Evolutionary conservation across 495 filamentous ascomycete genomes (phyloP), one percentile per base, ranked within the genome.

Genomic region (Podospora pseudocomata): DNA sequence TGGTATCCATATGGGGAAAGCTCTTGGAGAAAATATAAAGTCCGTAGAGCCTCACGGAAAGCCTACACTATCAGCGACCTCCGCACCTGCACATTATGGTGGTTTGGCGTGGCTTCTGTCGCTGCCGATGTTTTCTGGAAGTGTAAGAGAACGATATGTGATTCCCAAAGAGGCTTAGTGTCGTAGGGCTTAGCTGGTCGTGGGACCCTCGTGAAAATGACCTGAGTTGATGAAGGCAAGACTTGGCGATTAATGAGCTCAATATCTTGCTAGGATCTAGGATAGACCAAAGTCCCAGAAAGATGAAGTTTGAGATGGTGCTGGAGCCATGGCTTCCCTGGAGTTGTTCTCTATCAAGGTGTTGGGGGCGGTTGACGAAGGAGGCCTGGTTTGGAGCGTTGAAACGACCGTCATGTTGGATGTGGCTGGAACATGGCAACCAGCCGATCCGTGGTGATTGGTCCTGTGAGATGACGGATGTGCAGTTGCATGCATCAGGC

Each of bases 171-270:
- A 58, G 55, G 55, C n/a, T 20, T 58, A 58, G 55, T 18, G n/a
- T n/a, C n/a, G 55, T 58, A 58, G 55, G 55, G 55, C 55, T 58
- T 58, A 58, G 55, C 23, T 58, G 55, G n/a, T 58, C 55, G n/a
- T 26, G 19, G 23, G n/a, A 58, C 55, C 55, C 13, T 49, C 39
- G 15, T 49, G 5, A 58, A 58, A 58, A 58, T 20, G 55, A 58
- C 55, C 9, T 23, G n/a, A 58, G 39, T 49, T 49, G 34, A 1
- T 49, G 39, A 49, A 49, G 39, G 13, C 15, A 13, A 13, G 39
- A 49, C 39, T 49, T 49, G 39, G 39, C 39, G 39, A 2, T 11
- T 49, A 49, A 49, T 18, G 39, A 13, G 39, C 39, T 49, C 39
- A 11, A 16, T 6, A 3, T 49, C 2, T 49, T 49, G 39, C 39